Evolutionary conservation across 2,329 filamentous ascomycete genomes (phyloP).

Genomic region (Xylariomycetidae sp.): DNA sequence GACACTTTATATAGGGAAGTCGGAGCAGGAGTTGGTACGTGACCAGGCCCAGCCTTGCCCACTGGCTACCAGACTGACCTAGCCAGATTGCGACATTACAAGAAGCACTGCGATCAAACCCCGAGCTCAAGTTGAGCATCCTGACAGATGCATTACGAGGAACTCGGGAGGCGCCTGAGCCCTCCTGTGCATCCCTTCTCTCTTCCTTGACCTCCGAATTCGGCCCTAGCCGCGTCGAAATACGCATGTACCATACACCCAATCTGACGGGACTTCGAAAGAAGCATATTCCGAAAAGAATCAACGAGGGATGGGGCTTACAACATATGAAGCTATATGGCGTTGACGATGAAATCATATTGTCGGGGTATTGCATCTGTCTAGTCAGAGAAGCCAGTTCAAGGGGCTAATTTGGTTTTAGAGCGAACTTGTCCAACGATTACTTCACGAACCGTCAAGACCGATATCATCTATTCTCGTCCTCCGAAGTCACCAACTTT

Average conservation of each 20-base stretch:
- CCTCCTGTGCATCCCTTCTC: conserved; percentile 84
- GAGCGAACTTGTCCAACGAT: conserved; percentile 83
- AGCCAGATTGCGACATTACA: conserved; percentile 68
- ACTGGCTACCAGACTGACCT: conserved; percentile 8
- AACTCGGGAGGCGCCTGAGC: conserved; percentile 80
- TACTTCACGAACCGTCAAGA: conserved; percentile 97
- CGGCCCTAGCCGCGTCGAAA: conserved; percentile 76
- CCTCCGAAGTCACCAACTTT: conserved; percentile 73
- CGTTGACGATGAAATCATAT: conserved; percentile 88
- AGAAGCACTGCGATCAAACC: conserved; percentile 68
- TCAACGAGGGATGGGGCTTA: conserved; percentile 97
- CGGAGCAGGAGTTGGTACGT: conserved; percentile 77
- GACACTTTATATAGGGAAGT: conserved; percentile 95
- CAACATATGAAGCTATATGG: conserved; percentile 99
- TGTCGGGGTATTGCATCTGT: conserved; percentile 65
- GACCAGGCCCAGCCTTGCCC: neutral
- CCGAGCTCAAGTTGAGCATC: conserved; percentile 76
- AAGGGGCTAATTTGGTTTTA: conserved; percentile 21
- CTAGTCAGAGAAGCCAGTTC: neutral
- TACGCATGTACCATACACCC: conserved; percentile 97
- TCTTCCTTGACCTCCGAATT: conserved; percentile 81
- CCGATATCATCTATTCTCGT: conserved; percentile 86
- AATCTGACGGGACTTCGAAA: conserved; percentile 88
- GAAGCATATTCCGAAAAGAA: conserved; percentile 75
- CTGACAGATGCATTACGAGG: conserved; percentile 88